These are phyloP conservation scores for Thraustochytrium striatum DNA, from an alignment of 352 stramenopile species.

Conservation along the genomic window DNA sequence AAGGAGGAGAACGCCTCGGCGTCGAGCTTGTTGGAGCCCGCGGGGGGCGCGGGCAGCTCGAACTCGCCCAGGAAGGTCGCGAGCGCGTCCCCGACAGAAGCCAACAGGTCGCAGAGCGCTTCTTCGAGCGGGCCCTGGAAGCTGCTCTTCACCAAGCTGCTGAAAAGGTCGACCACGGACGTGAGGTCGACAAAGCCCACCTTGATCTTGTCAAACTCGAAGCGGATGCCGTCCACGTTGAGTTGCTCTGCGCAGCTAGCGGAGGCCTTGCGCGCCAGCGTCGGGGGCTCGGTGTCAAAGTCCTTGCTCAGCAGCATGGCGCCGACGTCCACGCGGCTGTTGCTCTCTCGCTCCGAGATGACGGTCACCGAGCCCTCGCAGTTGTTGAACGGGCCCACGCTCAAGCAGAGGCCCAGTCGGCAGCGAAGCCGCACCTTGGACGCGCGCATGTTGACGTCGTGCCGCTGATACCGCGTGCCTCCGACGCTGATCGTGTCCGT, in stretches of 20 bases:
- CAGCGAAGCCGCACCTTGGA: too few relatives aligned
- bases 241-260: background rate
- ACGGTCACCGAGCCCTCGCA: background rate
- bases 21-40: too few relatives aligned
- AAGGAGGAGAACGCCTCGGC: too few relatives aligned
- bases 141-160: background rate
- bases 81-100: too few relatives aligned
- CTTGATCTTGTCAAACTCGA: background rate
- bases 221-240: background rate
- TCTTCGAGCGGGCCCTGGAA: background rate
- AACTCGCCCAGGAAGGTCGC: too few relatives aligned
- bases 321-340: background rate
- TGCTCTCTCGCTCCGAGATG: background rate
- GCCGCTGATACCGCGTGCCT: too few relatives aligned
- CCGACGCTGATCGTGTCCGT: too few relatives aligned
- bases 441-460: too few relatives aligned
- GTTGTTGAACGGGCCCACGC: too few relatives aligned
- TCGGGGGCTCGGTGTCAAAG: background rate
- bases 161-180: background rate
- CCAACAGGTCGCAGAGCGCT: background rate
- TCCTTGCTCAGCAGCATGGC: background rate
- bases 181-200: background rate
- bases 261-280: background rate
- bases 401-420: too few relatives aligned
- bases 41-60: too few relatives aligned